Percentiles rank a stretch among this genome's conserved stretches.
These are phyloP conservation scores for Oryza brachyantha DNA, from an alignment of 176 grass and related monocot species.

Conservation along the genomic window DNA sequence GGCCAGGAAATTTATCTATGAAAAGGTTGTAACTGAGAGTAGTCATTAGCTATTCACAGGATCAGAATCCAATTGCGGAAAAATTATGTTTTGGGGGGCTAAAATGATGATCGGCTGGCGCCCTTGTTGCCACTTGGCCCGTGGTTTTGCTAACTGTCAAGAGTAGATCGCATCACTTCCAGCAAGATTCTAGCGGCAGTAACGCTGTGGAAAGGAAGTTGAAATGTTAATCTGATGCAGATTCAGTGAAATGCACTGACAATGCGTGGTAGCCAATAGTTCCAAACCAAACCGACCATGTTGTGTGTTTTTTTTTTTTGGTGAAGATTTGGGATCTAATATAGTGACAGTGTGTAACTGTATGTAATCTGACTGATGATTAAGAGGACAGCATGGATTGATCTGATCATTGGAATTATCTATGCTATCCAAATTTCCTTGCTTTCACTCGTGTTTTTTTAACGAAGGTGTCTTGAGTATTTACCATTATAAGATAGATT, in stretches of 20 bases:
- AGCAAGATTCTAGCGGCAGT: not conserved
- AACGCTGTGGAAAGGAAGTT: not conserved
- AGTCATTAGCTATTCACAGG: not conserved
- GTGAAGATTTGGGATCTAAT: not conserved
- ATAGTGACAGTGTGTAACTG: not conserved
- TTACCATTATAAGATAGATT: too few relatives aligned
- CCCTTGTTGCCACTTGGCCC: not conserved
- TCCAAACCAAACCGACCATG: not conserved
- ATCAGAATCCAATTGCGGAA: constrained; percentile 9
- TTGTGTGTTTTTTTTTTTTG: not conserved
- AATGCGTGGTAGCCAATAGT: not conserved
- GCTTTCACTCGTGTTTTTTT: too few relatives aligned
- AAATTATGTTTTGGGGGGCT: not conserved
- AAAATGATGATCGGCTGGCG: not conserved
- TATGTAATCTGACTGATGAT: not conserved
- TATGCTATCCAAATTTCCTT: not conserved
- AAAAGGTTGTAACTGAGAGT: not conserved
- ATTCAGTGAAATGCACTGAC: not conserved
- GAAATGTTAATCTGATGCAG: not conserved
- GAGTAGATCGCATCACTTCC: not conserved
- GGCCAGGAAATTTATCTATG: not conserved
- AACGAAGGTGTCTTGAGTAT: too few relatives aligned
- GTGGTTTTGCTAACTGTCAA: not conserved
- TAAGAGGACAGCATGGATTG: not conserved
- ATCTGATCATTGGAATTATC: not conserved